These are phyloP conservation scores for Suhomyces bolitotheri DNA, from an alignment of 1,139 yeast genomes.

Conservation along the genomic window DNA sequence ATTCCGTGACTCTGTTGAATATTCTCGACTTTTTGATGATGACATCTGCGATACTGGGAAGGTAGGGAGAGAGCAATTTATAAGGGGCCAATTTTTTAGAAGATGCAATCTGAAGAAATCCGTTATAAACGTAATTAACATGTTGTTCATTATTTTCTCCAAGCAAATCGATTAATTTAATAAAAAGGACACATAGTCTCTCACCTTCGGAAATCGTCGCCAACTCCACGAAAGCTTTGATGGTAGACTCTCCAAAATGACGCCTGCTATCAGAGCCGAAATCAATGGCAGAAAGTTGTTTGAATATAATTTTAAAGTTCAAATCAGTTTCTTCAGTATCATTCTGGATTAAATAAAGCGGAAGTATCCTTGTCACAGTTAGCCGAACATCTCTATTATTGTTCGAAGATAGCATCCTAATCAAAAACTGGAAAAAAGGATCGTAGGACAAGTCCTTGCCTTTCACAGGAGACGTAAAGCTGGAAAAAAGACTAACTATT, in stretches of 20 bases:
- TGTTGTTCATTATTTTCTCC: conserved; percentile 63
- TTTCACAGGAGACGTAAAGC: conserved; percentile 23
- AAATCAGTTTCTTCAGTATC: conserved; percentile 35
- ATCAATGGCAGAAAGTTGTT: conserved; percentile 35
- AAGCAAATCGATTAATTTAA: conserved; percentile 58
- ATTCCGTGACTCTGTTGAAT: conserved; percentile 58
- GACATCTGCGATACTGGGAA: conserved; percentile 71
- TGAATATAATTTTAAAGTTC: conserved; percentile 40
- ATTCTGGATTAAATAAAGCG: conserved; percentile 42
- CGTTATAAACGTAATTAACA: conserved; percentile 62
- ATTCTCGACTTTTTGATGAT: conserved; percentile 63
- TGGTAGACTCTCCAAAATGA: conserved; percentile 62
- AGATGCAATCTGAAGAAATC: conserved; percentile 49
- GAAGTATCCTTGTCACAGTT: conserved; percentile 47
- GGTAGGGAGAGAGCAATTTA: conserved; percentile 73
- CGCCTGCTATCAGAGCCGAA: conserved; percentile 26
- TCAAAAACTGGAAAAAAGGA: conserved; percentile 24
- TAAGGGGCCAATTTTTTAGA: conserved; percentile 55
- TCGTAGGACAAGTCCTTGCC: conserved; percentile 20
- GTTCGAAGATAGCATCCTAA: conserved; percentile 24
- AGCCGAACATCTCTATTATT: conserved; percentile 55
- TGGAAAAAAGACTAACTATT: conserved; percentile 49
- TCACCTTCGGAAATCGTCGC: conserved; percentile 63
- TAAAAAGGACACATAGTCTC: conserved; percentile 57
- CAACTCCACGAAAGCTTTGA: conserved; percentile 60